Evolutionary conservation across 495 filamentous ascomycete genomes (phyloP).

Genomic region (Clohesyomyces aquaticus): DNA sequence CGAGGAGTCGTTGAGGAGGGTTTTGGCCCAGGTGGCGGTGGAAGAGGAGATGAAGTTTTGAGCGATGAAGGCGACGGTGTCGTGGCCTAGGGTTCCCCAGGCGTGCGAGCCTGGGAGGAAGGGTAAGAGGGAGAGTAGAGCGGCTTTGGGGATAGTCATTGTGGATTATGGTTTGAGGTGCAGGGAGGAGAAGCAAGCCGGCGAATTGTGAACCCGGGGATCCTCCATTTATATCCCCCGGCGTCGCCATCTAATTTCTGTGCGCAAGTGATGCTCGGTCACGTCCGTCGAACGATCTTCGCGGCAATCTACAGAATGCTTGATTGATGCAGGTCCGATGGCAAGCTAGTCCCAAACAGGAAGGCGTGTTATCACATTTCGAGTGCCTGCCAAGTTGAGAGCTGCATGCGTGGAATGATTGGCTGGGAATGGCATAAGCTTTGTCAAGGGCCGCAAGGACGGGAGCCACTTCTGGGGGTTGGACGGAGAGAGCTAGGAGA

Average conservation of each 20-base stretch:
- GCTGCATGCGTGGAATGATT: constrained; percentile 3
- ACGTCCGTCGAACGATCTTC: constrained; percentile 33
- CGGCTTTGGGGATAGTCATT: constrained; percentile 26
- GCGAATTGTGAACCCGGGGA: neutral
- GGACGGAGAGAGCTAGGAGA: constrained; percentile 1
- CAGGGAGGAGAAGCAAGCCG: neutral
- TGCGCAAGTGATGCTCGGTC: constrained; percentile 12
- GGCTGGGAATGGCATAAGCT: neutral
- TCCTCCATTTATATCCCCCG: constrained; percentile 4
- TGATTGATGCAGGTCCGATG: constrained; percentile 6
- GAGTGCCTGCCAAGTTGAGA: neutral
- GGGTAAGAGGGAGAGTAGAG: constrained; percentile 23
- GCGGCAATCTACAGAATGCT: neutral
- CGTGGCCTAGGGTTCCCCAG: constrained; percentile 48
- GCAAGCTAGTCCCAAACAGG: constrained; percentile 22
- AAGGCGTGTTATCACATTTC: constrained; percentile 22
- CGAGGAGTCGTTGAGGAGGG: constrained; percentile 47
- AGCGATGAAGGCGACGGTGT: constrained; percentile 48
- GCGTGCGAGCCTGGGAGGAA: constrained; percentile 33
- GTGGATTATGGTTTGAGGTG: constrained; percentile 1
- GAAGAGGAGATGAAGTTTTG: constrained; percentile 41
- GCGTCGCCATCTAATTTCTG: neutral
- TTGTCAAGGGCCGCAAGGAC: neutral
- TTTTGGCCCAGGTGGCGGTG: constrained; percentile 39
- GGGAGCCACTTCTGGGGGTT: neutral